A percentile compares a stretch with the other conserved stretches of the same genome.
Conservation (phyloP, 169 alveolate species). For the Perkinsus chesapeaki region DNA sequence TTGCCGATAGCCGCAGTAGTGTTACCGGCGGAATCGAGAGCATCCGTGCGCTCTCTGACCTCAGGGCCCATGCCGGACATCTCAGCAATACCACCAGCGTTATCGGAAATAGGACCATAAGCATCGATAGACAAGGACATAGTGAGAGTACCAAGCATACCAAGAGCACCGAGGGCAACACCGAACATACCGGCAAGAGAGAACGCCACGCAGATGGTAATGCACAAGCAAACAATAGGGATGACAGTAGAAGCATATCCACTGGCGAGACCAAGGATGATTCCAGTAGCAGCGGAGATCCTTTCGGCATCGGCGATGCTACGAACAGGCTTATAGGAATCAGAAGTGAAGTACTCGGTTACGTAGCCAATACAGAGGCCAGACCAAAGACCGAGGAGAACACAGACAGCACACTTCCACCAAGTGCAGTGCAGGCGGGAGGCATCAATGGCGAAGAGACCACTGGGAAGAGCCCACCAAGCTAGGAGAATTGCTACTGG, state of each 20-base stretch:
- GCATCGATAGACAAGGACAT: slow-evolving; percentile 64
- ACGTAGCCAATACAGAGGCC: slow-evolving; percentile 55
- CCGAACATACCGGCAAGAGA: slow-evolving; percentile 56
- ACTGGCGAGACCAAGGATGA: slow-evolving; percentile 66
- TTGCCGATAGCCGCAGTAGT: slow-evolving; percentile 67
- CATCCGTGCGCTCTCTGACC: slow-evolving; percentile 58
- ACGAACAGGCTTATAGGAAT: slow-evolving; percentile 57
- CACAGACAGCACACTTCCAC: slow-evolving; percentile 49
- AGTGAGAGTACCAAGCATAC: slow-evolving; percentile 62
- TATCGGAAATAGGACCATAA: slow-evolving; percentile 68
- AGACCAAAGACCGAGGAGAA: slow-evolving; percentile 57
- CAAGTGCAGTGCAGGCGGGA: slow-evolving; percentile 21
- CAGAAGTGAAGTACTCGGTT: slow-evolving; percentile 66
- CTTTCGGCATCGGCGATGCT: slow-evolving; percentile 54
- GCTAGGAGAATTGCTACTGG: slow-evolving; percentile 54
- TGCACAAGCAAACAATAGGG: slow-evolving; percentile 59
- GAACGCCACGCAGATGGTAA: slow-evolving; percentile 48
- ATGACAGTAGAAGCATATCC: slow-evolving; percentile 72
- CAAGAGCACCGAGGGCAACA: slow-evolving; percentile 62
- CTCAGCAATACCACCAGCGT: slow-evolving; percentile 77
- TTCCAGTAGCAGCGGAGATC: slow-evolving; percentile 64
- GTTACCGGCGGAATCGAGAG: slow-evolving; percentile 68
- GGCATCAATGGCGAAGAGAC: slow-evolving; percentile 27
- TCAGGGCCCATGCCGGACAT: slow-evolving; percentile 54
- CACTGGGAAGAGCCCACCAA: slow-evolving; percentile 30